Base-by-base conservation (phyloP, 2,329 filamentous ascomycete species). In the Emydomyces testavorans region DNA sequence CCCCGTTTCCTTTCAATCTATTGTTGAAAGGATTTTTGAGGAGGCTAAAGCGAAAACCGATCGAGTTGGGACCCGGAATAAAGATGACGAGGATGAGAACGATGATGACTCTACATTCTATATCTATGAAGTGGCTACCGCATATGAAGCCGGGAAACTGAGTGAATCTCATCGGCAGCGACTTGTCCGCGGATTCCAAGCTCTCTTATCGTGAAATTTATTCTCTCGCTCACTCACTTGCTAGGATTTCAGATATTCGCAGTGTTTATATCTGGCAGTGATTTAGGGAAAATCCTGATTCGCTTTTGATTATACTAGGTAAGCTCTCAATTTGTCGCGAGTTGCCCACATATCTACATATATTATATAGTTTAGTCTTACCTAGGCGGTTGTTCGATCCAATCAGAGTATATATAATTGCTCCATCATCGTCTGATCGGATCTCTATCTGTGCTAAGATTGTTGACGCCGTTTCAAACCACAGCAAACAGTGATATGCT, bases 151-250 rank as follows among this genome's bases (percentile, higher is more conserved):
- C 3, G 31, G 48, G 5, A 34, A 38, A 38, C 21, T 50, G 34
- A 29, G 32, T 32, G 39, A 39, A 20, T 18, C 18, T 21, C 10
- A 32, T 32, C 32, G 2, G 5, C 6, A 50, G 40, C 34, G 41
- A 39, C 29, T 50, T 35, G 28, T n/a, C 16, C 15, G 38, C 26
- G 46, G 46, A 29, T 43, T 49, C 36, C 38, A 43, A 29, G 37
- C 46, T 24, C 37, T 49, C 16, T 49, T 49, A 32, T 20, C 26
- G 18, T 49, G 46, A 49, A n/a, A n/a, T n/a, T n/a, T n/a, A n/a
- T n/a, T n/a, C n/a, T n/a, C n/a, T n/a, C n/a, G n/a, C 18, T 31
- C 36, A 24, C 24, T 11, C 34, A 26, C 10, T n/a, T 32, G 23
- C 10, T 2, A 13, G 35, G 11, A 13, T 13, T 45, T 32, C 26